phyloP scores from a whole-genome alignment of 2,329 filamentous ascomycete genomes.

The Ascochyta lentis region DNA sequence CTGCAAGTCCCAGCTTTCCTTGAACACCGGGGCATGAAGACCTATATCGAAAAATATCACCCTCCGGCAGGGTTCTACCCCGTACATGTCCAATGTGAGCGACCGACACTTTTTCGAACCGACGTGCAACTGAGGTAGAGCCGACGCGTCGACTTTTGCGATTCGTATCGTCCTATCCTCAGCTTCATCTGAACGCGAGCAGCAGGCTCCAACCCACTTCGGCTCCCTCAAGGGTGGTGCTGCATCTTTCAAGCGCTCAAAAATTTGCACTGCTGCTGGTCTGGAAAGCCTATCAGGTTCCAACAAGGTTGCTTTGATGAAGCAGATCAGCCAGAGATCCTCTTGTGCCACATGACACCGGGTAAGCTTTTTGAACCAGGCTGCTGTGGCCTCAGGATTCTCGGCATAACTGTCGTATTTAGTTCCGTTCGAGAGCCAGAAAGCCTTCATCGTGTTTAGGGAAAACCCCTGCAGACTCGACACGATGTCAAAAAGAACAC shows the following conservation, averaged over 20 bases:
- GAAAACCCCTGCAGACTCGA: constrained; percentile 6
- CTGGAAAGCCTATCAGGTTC: background rate
- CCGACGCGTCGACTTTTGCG: too few species aligned
- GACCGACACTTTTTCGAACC: too few species aligned
- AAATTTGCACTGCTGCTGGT: background rate
- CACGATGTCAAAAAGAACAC: constrained; percentile 24
- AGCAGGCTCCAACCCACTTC: background rate
- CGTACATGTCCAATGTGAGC: too few species aligned
- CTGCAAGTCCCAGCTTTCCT: too few species aligned
- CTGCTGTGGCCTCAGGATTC: constrained; percentile 13
- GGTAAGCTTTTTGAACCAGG: background rate
- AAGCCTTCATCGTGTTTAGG: constrained; percentile 1
- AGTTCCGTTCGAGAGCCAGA: constrained; percentile 20
- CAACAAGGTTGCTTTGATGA: background rate
- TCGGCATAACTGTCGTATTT: constrained; percentile 20
- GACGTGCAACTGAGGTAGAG: too few species aligned
- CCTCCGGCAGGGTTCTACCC: too few species aligned
- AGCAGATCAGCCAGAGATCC: background rate
- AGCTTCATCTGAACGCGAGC: background rate
- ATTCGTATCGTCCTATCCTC: too few species aligned
- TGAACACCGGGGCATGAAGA: too few species aligned
- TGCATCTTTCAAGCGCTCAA: background rate
- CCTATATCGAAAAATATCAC: too few species aligned
- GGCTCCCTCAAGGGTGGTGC: too few species aligned
- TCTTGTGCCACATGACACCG: too few species aligned